Percentiles rank a stretch among this genome's conserved stretches.
Evolutionary conservation across 2,329 filamentous ascomycete species (phyloP).

Genomic region (Hypoxylon sp.): DNA sequence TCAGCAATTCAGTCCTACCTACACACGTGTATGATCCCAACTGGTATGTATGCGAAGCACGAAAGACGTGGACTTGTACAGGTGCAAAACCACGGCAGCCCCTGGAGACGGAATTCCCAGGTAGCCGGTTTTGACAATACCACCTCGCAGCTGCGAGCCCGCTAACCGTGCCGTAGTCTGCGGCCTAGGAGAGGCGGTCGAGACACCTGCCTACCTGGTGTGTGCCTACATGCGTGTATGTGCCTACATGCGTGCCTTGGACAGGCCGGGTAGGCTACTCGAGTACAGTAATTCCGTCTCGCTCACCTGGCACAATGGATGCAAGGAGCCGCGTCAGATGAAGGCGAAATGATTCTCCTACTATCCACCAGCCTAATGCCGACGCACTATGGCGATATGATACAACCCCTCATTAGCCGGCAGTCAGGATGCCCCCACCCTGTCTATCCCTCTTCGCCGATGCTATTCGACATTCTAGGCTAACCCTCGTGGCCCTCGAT

Average conservation of each 20-base stretch:
- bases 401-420: conserved; percentile 43
- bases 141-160: neutral
- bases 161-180: too few relatives aligned
- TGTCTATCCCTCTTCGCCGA: neutral
- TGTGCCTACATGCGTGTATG: too few relatives aligned
- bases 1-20: neutral
- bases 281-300: neutral
- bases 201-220: too few relatives aligned
- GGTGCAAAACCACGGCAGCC: neutral
- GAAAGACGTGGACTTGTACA: too few relatives aligned
- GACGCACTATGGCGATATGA: conserved; percentile 32
- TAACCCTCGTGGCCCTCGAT: conserved; percentile 19
- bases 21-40: too few relatives aligned
- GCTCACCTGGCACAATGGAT: neutral
- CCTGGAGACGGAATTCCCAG: conserved; percentile 5
- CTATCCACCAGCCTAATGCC: conserved; percentile 32
- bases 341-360: conserved; percentile 42
- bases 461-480: conserved; percentile 17
- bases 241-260: neutral
- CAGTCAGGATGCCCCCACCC: conserved; percentile 34
- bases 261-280: neutral
- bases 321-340: neutral
- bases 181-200: too few relatives aligned
- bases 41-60: neutral
- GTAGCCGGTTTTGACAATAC: conserved; percentile 2